phyloP scores from a whole-genome alignment of 306 rosid genomes.

The Vigna trinervia region DNA sequence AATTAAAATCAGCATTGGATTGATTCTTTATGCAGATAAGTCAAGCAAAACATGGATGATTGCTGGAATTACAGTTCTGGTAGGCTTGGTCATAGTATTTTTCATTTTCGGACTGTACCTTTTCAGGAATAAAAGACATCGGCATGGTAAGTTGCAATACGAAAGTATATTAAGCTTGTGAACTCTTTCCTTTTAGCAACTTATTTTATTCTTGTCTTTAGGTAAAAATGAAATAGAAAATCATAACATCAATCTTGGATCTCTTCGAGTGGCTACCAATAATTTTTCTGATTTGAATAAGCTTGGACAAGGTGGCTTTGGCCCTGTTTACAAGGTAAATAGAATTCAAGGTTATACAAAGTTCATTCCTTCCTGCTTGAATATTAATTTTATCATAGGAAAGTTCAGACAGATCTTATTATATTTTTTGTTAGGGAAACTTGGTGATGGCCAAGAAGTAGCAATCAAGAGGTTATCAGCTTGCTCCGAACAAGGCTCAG shows the following conservation, averaged over 20 bases:
- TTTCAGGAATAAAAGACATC: conserved; percentile 34
- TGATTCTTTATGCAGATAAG: conserved; percentile 47
- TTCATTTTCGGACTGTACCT: conserved; percentile 41
- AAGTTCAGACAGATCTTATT: not conserved
- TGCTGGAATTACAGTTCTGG: conserved; percentile 12
- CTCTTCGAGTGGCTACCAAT: conserved; percentile 59
- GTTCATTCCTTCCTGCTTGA: not conserved
- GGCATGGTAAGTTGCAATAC: conserved; percentile 39
- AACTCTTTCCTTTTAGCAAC: not conserved
- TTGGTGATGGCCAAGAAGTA: conserved; percentile 61
- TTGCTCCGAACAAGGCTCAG: conserved; percentile 65
- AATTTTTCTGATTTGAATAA: conserved; percentile 61
- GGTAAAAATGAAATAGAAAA: conserved; percentile 38
- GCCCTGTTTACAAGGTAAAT: conserved; percentile 74
- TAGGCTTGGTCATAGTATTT: conserved; percentile 44
- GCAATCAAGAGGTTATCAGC: conserved; percentile 77
- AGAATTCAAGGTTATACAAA: not conserved
- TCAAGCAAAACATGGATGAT: conserved; percentile 49
- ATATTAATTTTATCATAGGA: not conserved
- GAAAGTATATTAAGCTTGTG: conserved; percentile 1
- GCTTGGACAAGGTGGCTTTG: conserved; percentile 88
- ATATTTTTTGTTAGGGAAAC: conserved; percentile 41
- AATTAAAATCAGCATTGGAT: not conserved
- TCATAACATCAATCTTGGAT: conserved; percentile 41
- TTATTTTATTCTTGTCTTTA: conserved; percentile 37